Conservation (phyloP, 208 protist genomes). For the Sergeia podlipaevii region DNA sequence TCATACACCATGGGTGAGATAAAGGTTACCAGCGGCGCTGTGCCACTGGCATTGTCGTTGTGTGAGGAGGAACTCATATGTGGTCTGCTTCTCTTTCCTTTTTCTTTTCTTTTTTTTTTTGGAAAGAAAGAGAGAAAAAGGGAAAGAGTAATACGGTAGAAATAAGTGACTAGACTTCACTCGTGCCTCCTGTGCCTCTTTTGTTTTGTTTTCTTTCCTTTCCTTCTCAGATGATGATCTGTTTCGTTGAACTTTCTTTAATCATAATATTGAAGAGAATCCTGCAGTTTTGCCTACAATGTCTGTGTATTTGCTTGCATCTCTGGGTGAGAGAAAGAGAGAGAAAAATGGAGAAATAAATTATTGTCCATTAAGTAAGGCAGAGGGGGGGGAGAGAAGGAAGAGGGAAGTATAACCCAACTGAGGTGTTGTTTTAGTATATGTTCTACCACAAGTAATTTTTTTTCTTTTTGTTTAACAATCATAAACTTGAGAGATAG, state of each 20-base stretch:
- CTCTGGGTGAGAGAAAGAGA: neutral
- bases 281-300: too few relatives aligned
- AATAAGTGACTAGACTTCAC: too few relatives aligned
- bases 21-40: constrained; percentile 2
- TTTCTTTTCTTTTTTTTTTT: neutral
- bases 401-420: constrained; percentile 2
- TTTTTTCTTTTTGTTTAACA: neutral
- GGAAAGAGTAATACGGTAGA: too few relatives aligned
- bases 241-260: too few relatives aligned
- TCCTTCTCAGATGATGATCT: too few relatives aligned
- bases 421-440: constrained; percentile 6
- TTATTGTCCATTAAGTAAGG: neutral
- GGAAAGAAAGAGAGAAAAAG: neutral
- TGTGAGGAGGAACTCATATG: too few relatives aligned
- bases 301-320: too few relatives aligned
- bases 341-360: neutral
- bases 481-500: neutral
- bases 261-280: too few relatives aligned
- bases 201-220: too few relatives aligned
- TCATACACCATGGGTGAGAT: constrained; percentile 10
- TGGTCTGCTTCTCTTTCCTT: too few relatives aligned
- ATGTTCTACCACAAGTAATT: neutral
- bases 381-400: neutral
- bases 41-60: neutral
- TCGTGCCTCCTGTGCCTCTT: too few relatives aligned